Evolutionary conservation across 2,329 filamentous ascomycete species (phyloP).

Genomic region (Clarireedia paspali): DNA sequence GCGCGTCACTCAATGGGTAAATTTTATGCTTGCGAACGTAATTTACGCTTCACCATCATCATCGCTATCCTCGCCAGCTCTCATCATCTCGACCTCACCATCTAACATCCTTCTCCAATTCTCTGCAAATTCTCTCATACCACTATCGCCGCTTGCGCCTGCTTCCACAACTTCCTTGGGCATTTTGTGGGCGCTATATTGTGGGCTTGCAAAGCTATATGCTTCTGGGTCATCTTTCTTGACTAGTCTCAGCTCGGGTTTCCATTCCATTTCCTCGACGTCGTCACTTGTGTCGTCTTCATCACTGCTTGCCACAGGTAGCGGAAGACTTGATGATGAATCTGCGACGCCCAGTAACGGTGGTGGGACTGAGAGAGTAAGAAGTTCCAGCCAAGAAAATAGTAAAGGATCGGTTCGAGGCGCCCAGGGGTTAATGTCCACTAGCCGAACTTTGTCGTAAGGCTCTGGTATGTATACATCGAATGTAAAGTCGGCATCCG

Average conservation of each 20-base stretch:
- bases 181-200: conserved; percentile 92
- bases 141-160: conserved; percentile 59
- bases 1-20: not conserved
- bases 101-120: conserved; percentile 59
- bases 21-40: not conserved
- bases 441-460: conserved; percentile 54
- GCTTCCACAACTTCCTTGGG: conserved; percentile 85
- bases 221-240: conserved; percentile 81
- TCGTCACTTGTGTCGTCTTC: conserved; percentile 40
- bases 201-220: conserved; percentile 74
- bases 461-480: conserved; percentile 84
- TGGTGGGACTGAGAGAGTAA: conserved; percentile 58
- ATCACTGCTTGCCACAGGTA: conserved; percentile 31
- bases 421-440: conserved; percentile 96
- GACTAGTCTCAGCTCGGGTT: conserved; percentile 75
- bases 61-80: conserved; percentile 33
- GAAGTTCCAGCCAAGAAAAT: conserved; percentile 83
- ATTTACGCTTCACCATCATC: conserved; percentile 16
- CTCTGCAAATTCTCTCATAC: conserved; percentile 71
- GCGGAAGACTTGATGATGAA: conserved; percentile 25
- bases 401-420: conserved; percentile 79
- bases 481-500: conserved; percentile 77
- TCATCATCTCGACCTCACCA: conserved; percentile 32
- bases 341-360: conserved; percentile 45
- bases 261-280: conserved; percentile 47